phyloP scores from a whole-genome alignment of 2,329 filamentous ascomycete species.

The Talaromyces sp. region DNA sequence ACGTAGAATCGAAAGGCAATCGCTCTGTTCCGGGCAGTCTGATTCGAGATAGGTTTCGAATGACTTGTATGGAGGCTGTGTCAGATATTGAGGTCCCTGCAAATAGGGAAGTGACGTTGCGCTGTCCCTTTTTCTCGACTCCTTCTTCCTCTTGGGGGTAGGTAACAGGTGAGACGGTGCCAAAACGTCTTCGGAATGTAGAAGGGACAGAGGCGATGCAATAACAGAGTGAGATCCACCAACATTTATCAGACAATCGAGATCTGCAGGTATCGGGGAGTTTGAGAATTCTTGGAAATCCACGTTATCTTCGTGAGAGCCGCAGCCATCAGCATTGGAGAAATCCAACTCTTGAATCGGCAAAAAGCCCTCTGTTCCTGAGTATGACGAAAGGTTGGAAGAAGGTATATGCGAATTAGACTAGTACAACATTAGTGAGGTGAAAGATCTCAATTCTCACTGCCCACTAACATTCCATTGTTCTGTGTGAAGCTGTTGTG shows the following conservation, averaged over 20 bases:
- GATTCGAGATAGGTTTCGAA: neutral
- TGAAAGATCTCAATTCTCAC: neutral
- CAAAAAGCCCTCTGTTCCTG: neutral
- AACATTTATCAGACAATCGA: neutral
- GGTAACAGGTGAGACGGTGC: neutral
- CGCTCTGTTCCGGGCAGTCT: neutral
- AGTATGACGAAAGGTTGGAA: neutral
- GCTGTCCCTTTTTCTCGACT: neutral
- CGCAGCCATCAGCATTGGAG: neutral
- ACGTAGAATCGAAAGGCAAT: neutral
- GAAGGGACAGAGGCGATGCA: neutral
- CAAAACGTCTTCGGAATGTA: neutral
- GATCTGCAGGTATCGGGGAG: neutral
- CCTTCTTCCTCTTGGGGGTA: neutral
- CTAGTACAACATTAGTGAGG: neutral
- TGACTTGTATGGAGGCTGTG: neutral
- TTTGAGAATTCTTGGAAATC: neutral
- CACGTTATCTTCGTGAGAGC: neutral
- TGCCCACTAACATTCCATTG: neutral
- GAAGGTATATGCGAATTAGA: neutral
- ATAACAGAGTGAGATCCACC: neutral
- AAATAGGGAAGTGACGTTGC: neutral
- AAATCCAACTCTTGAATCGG: neutral
- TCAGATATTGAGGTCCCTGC: neutral
- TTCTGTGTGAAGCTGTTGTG: neutral